These are phyloP conservation scores for Pythium phragmiticola DNA, from an alignment of 352 stramenopile genomes.

Conservation along the genomic window DNA sequence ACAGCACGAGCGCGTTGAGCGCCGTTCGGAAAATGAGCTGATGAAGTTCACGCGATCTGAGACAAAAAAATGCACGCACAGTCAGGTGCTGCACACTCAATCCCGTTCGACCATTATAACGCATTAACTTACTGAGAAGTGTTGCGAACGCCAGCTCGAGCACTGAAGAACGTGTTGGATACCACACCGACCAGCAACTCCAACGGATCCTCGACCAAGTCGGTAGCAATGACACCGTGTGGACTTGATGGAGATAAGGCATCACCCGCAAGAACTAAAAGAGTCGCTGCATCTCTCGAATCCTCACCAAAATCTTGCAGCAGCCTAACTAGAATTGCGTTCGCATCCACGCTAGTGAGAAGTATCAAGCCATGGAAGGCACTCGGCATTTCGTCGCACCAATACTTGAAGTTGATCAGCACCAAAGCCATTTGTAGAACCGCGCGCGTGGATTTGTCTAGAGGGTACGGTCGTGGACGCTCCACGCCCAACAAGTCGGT, in stretches of 20 bases:
- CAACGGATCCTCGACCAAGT: conserved; percentile 1
- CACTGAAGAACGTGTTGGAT: conserved; percentile 3
- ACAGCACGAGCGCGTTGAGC: conserved; percentile 1
- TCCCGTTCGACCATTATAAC: too few relatives aligned
- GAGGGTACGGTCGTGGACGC: not conserved
- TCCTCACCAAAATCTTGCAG: conserved; percentile 2
- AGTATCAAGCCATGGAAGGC: conserved; percentile 5
- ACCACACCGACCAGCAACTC: conserved; percentile 9
- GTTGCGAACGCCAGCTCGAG: not conserved
- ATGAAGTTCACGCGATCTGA: conserved; percentile 7
- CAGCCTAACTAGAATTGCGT: conserved; percentile 4
- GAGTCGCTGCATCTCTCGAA: conserved; percentile 4
- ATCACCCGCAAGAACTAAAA: not conserved
- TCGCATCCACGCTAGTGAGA: conserved; percentile 6
- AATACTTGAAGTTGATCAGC: conserved; percentile 22
- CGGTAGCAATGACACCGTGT: not conserved
- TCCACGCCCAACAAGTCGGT: not conserved
- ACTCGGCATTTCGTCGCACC: conserved; percentile 9
- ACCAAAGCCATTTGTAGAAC: conserved; percentile 9
- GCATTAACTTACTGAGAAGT: conserved; percentile 5
- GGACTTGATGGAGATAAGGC: conserved; percentile 8
- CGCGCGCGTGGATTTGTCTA: conserved; percentile 5
- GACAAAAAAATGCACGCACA: not conserved
- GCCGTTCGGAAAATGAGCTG: conserved; percentile 1
- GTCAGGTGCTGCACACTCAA: too few relatives aligned